Base-by-base conservation (phyloP, 2,329 filamentous ascomycete species). In the Aspergillus piperis region DNA sequence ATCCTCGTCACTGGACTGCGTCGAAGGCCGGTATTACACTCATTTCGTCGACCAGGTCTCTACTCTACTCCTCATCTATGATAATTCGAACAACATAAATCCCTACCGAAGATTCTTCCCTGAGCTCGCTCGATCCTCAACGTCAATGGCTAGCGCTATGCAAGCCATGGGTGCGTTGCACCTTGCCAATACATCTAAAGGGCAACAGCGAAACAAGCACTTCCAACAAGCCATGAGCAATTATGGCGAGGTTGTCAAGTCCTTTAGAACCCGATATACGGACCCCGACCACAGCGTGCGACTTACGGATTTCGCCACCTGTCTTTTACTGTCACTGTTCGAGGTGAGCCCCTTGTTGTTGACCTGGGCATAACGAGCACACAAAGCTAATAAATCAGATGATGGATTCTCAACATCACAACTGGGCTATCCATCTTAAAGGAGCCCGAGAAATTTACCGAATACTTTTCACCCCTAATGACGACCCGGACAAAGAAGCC, bases 101-200 rank as follows among this genome's bases (percentile, higher is more conserved):
- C 76, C 76, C 1, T 78, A 71, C 51, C 73, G 73, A 36, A 63
- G 62, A 27, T 67, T 67, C 53, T 75, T 76, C 32, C 74, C 74
- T 4, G 71, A 73, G 25, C 62, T 75, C 17, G 70, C 73, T 3
- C 71, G 63, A 32, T 71, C 72, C 1, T 75, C 71, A 5, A 69
- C 72, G 2, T 73, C 75, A 6, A 73, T 76, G 67, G 67, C 69
- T 17, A 71, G 69, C 54, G 73, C 75, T 15, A 78, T 78, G 76
- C 71, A 77, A 59, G 75, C 76, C 17, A 62, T 78, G 25, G 76
- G 75, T 8, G 76, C 76, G 27, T 70, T 78, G 56, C 76, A 78
- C 60, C 66, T 77, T n/a, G 73, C 75, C n/a, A 76, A 76, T 41
- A 75, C 76, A 1, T 73, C 75, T 1, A 59, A 61, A 2, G 70